These are phyloP conservation scores for Canna indica DNA, from an alignment of 176 grass and related monocot species.

Conservation along the genomic window DNA sequence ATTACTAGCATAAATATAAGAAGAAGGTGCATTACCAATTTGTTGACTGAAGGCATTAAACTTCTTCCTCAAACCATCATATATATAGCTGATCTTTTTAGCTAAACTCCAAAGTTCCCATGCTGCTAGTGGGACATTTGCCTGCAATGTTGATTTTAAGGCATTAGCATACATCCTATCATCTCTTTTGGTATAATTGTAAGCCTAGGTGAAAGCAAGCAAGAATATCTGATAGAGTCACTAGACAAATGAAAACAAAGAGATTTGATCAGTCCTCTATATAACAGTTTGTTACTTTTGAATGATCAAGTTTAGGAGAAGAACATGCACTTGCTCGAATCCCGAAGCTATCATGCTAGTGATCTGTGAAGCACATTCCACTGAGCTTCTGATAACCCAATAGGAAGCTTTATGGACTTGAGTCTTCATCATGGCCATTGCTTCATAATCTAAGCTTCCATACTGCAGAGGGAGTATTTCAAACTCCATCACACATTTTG, in stretches of 20 bases:
- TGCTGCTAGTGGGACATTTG: slow-evolving; percentile 4
- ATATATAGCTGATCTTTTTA: slow-evolving; percentile 8
- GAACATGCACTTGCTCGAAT: slow-evolving; percentile 22
- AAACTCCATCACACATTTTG: slow-evolving; percentile 20
- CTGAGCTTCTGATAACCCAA: slow-evolving; percentile 24
- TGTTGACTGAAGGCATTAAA: slow-evolving; percentile 15
- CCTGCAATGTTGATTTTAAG: slow-evolving; percentile 1
- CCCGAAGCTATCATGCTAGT: slow-evolving; percentile 4
- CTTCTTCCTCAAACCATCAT: slow-evolving; percentile 7
- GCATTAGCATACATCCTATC: not conserved
- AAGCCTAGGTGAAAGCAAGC: not conserved
- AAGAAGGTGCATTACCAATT: slow-evolving; percentile 3
- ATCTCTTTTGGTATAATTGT: too few relatives aligned
- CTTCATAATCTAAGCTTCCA: slow-evolving; percentile 7
- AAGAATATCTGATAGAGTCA: not conserved
- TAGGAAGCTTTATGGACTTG: slow-evolving; percentile 23
- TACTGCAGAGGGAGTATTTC: slow-evolving; percentile 16
- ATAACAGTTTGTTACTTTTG: not conserved
- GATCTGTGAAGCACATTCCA: slow-evolving; percentile 17
- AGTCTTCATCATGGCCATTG: slow-evolving; percentile 5
- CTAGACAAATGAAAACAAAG: not conserved
- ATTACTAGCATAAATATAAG: not conserved
- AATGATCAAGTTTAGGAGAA: slow-evolving; percentile 14
- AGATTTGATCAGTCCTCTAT: not conserved
- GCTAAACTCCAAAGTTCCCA: slow-evolving; percentile 24